These are phyloP conservation scores for Protomyces inundatus DNA, from an alignment of 1,139 yeast species.

Conservation along the genomic window DNA sequence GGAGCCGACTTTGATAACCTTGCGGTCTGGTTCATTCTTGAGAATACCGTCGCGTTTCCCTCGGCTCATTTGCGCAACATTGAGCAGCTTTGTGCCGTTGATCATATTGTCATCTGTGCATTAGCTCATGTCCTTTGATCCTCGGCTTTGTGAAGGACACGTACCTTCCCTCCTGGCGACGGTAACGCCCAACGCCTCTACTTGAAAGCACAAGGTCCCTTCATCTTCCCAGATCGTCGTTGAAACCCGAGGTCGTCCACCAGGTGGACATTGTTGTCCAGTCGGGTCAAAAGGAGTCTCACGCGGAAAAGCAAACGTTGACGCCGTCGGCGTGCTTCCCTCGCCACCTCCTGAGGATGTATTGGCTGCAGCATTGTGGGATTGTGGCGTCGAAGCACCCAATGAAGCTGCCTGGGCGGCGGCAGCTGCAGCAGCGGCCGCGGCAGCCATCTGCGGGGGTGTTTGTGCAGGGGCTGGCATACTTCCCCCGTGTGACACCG, in stretches of 20 bases:
- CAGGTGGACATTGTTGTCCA: slow-evolving; percentile 58
- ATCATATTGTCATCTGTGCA: slow-evolving; percentile 71
- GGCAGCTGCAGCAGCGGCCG: background rate
- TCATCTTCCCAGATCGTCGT: slow-evolving; percentile 98
- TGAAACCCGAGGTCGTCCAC: slow-evolving; percentile 76
- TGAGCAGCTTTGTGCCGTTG: slow-evolving; percentile 85
- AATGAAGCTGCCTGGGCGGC: background rate
- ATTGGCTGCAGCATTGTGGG: background rate
- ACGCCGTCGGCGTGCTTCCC: background rate
- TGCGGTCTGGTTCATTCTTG: slow-evolving; percentile 80
- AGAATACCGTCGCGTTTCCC: slow-evolving; percentile 93
- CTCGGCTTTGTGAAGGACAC: background rate
- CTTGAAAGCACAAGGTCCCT: slow-evolving; percentile 88
- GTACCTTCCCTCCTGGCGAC: slow-evolving; percentile 75
- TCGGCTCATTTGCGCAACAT: slow-evolving; percentile 91
- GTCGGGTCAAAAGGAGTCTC: slow-evolving; percentile 40
- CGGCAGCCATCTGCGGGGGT: slow-evolving; percentile 1
- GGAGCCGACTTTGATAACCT: slow-evolving; percentile 92
- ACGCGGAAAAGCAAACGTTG: background rate
- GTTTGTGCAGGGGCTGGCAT: background rate
- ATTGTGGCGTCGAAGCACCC: background rate
- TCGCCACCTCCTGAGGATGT: background rate
- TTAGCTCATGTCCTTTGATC: background rate
- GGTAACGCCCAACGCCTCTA: slow-evolving; percentile 83
- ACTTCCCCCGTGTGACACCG: background rate